phyloP scores from a whole-genome alignment of 129 eudicot genomes.

The Lonicera japonica region DNA sequence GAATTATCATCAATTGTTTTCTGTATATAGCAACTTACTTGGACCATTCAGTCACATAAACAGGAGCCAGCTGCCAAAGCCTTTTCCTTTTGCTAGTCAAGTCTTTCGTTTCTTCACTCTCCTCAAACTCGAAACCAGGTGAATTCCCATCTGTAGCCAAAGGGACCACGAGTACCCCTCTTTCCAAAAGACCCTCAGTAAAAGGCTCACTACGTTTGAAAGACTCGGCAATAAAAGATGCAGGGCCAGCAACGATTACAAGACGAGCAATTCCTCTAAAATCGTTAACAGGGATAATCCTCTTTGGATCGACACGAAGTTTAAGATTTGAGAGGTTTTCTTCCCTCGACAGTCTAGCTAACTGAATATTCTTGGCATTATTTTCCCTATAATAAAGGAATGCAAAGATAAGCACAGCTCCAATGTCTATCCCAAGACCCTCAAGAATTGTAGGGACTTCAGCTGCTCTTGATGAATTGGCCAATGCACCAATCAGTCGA shows the following conservation, averaged over 20 bases:
- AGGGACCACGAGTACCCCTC: constrained; percentile 95
- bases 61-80: constrained; percentile 89
- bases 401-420: constrained; percentile 68
- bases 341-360: constrained; percentile 82
- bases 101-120: constrained; percentile 52
- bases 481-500: constrained; percentile 66
- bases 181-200: constrained; percentile 65
- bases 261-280: constrained; percentile 91
- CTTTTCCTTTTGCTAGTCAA: constrained; percentile 45
- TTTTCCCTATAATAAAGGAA: constrained; percentile 75
- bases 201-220: constrained; percentile 60
- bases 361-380: constrained; percentile 66
- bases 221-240: constrained; percentile 55
- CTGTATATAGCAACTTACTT: constrained; percentile 40
- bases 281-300: constrained; percentile 51
- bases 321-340: constrained; percentile 80
- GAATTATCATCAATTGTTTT: not conserved
- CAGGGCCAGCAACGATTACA: constrained; percentile 79
- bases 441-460: constrained; percentile 54
- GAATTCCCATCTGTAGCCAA: constrained; percentile 67
- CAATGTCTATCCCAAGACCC: constrained; percentile 83
- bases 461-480: constrained; percentile 72
- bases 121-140: constrained; percentile 61
- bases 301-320: constrained; percentile 71
- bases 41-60: constrained; percentile 67